phyloP scores from a whole-genome alignment of 148 eudicot species.

The Spergularia bocconei region DNA sequence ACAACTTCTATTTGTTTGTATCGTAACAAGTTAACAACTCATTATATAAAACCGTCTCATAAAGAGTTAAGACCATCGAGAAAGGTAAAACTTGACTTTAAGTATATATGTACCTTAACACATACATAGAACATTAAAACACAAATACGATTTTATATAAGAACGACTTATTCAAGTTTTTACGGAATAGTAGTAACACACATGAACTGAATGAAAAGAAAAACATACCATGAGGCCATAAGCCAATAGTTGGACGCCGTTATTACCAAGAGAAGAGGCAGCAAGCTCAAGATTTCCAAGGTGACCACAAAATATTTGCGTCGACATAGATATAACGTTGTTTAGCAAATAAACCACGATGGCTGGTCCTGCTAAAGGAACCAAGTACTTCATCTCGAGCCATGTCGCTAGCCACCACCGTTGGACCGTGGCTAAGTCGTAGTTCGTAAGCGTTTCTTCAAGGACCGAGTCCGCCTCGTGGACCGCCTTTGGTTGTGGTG shows the following conservation, averaged over 20 bases:
- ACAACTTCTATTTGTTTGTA: too few species aligned
- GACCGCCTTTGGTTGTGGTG: conserved; percentile 2
- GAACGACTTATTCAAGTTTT: not conserved
- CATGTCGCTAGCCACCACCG: conserved; percentile 34
- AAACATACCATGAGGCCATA: conserved; percentile 54
- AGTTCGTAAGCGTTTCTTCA: conserved; percentile 32
- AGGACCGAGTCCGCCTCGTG: conserved; percentile 26
- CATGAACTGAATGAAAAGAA: not conserved
- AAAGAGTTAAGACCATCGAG: too few species aligned
- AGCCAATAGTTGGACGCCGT: conserved; percentile 51
- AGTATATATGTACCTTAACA: too few species aligned
- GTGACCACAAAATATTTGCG: conserved; percentile 59
- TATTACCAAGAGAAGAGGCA: conserved; percentile 54
- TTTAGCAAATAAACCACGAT: conserved; percentile 52
- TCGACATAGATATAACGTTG: conserved; percentile 44
- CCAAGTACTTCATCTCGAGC: conserved; percentile 38
- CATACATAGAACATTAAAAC: too few species aligned
- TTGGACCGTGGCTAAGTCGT: conserved; percentile 2
- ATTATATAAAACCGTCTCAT: too few species aligned
- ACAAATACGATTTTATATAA: too few species aligned
- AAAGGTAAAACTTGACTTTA: too few species aligned
- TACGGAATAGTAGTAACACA: not conserved
- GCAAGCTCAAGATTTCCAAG: conserved; percentile 62
- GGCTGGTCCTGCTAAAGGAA: conserved; percentile 51
- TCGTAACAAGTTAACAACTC: too few species aligned